Base-by-base conservation (phyloP, 208 protist genomes). In the Lotmaria passim region DNA sequence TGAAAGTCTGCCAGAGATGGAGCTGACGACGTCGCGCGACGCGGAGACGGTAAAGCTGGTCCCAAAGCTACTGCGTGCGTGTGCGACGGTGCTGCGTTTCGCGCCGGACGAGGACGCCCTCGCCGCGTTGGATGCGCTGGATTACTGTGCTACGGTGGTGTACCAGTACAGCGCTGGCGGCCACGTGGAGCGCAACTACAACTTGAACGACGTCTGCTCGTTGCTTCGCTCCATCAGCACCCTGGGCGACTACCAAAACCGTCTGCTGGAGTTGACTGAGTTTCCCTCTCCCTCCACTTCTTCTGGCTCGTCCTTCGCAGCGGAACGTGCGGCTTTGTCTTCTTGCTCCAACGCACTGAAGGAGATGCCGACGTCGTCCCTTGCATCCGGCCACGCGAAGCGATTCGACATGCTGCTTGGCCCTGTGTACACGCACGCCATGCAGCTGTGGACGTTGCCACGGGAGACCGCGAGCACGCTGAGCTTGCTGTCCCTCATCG, bases 401-500 rank as follows among this genome's bases (percentile, higher is more conserved):
- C 57, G 64, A 17, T 84, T 85, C 53, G 51, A 44, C 7, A 55
- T 62, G 11, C 52, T 89, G 26, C 36, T 89, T 12, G 21, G 23
- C 26, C 66, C 73, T 0, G 60, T 82, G 38, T 88, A 90, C 65
- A 31, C 75, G 4, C 66, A 67, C 36, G 85, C 85, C 10, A 83
- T 87, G 48, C 59, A 83, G 6, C 63, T 86, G 63, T 93, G 87
- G 87, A 64, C 73, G n/a, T 51, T 83, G 44, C 72, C 83, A 6
- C 58, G 53, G 23, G 52, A 63, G 26, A 52, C 47, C 21, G 76
- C 79, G 8, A 73, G 72, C 26, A 85, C 85, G 17, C 69, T 85
- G 5, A 86, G 62, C 31, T 77, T 93, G 41, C 69, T 96, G 8
- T 78, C 89, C 0, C 83, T 96, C 28, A 59, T 94, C 31, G 71